Evolutionary conservation across 176 grass and related monocot species (phyloP), one percentile per base, ranked within the genome.

Genomic region (Musa beccarii): DNA sequence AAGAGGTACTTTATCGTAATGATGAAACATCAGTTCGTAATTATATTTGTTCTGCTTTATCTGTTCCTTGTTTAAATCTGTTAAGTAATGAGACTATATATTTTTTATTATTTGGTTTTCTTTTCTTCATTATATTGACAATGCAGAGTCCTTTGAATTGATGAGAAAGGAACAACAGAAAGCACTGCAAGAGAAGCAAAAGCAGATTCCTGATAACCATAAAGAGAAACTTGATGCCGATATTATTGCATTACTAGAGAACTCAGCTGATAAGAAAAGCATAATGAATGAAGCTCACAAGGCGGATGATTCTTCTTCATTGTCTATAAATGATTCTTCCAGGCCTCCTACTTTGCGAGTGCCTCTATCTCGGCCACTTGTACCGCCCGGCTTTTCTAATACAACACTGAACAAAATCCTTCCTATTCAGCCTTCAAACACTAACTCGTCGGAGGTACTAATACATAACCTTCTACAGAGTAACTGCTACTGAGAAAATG

Each of bases 141-240:
- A 50, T 86, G 81, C 89, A 96, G 93, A 83, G 53, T 96, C 93
- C 25, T 96, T 96, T 85, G 93, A 96, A 80, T 73, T 92, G 68
- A 96, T 96, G 93, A 96, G 93, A 77, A 90, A 96, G 83, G 89
- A 96, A 76, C 93, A 92, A 74, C 89, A 96, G 51, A 90, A 86
- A 88, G 34, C 80, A 56, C 75, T 96, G 64, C 93, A 90, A 80
- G 93, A 87, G 78, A 43, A 43, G 34, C 92, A 90, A 71, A 85
- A 92, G 66, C 88, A 15, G 66, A 68, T 11, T 68, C 34, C 24
- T 68, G 26, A 16, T 34, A 50, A 26, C 76, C 54, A 76, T 9
- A 82, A 83, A 86, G 79, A 84, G 84, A 92, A 69, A 53, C 56
- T 54, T 61, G 79, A 80, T 76, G 85, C 81, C 75, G 81, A 89